A percentile compares a stretch with the other conserved stretches of the same genome.
Conservation (phyloP, 306 rosid genomes). For the Begonia masoniana region DNA sequence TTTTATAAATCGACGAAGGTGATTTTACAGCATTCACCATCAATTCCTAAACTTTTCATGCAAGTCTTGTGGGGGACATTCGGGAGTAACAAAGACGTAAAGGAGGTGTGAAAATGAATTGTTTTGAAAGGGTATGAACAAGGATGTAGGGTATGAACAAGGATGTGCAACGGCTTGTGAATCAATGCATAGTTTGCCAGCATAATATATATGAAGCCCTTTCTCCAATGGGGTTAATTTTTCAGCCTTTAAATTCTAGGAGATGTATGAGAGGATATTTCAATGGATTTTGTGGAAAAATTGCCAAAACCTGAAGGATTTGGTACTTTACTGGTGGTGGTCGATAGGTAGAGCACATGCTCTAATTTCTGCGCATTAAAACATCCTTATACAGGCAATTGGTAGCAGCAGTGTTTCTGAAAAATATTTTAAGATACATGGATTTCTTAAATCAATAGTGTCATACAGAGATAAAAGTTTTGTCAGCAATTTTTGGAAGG, state of each 20-base stretch:
- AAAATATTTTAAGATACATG: not conserved
- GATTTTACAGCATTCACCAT: too few relatives aligned
- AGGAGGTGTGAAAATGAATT: too few relatives aligned
- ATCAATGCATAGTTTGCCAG: not conserved
- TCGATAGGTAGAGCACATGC: not conserved
- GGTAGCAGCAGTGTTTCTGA: not conserved
- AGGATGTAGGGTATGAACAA: too few relatives aligned
- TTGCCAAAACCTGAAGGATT: not conserved
- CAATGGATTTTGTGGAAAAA: not conserved
- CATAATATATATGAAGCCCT: not conserved
- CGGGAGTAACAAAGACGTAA: too few relatives aligned
- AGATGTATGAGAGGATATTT: not conserved
- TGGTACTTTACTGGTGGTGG: not conserved
- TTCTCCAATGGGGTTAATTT: not conserved
- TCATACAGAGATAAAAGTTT: not conserved
- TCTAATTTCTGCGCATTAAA: not conserved
- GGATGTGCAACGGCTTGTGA: too few relatives aligned
- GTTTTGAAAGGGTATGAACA: too few relatives aligned
- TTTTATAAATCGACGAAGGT: too few relatives aligned
- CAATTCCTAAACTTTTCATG: too few relatives aligned
- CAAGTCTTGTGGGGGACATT: too few relatives aligned
- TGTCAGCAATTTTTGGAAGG: not conserved
- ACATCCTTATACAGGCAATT: not conserved
- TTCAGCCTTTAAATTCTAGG: not conserved
- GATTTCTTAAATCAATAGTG: not conserved